phyloP scores from a whole-genome alignment of 345 rosid genomes.

The Brassica incana region DNA sequence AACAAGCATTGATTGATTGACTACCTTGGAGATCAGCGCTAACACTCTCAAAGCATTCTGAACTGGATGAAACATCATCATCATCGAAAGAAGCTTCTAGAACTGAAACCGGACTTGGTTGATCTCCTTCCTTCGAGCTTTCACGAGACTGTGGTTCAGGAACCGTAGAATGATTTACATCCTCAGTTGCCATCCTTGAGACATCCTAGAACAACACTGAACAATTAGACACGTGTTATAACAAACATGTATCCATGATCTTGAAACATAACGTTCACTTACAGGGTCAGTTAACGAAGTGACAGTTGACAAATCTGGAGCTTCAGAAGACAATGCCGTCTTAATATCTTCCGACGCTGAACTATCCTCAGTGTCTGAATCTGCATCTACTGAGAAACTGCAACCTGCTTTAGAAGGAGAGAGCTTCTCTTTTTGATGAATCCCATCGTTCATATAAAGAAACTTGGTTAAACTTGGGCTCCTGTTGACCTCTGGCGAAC shows the following conservation, averaged over 20 bases:
- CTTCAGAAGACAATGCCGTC: slow-evolving; percentile 39
- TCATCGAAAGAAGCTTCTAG: slow-evolving; percentile 84
- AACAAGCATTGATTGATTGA: background rate
- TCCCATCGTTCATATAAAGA: slow-evolving; percentile 35
- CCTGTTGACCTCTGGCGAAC: slow-evolving; percentile 49
- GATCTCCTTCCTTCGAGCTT: slow-evolving; percentile 75
- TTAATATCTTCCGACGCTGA: slow-evolving; percentile 41
- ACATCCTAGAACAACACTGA: slow-evolving; percentile 53
- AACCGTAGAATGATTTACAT: slow-evolving; percentile 44
- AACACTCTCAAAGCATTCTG: slow-evolving; percentile 92
- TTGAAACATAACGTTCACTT: slow-evolving; percentile 37
- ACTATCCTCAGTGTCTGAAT: slow-evolving; percentile 45
- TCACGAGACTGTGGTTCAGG: slow-evolving; percentile 55
- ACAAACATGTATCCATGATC: slow-evolving; percentile 40
- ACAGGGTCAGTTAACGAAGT: slow-evolving; percentile 38
- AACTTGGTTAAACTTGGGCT: slow-evolving; percentile 35
- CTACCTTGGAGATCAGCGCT: slow-evolving; percentile 93
- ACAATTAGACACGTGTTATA: background rate
- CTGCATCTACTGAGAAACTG: slow-evolving; percentile 34
- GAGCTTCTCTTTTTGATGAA: slow-evolving; percentile 37
- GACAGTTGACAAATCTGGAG: slow-evolving; percentile 43
- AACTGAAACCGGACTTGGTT: slow-evolving; percentile 95
- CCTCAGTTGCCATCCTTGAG: slow-evolving; percentile 41
- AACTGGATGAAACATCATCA: slow-evolving; percentile 74
- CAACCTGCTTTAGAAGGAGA: slow-evolving; percentile 44